These are phyloP conservation scores for Furculomyces boomerangus DNA, from an alignment of 371 early-diverging fungal species.

Conservation along the genomic window DNA sequence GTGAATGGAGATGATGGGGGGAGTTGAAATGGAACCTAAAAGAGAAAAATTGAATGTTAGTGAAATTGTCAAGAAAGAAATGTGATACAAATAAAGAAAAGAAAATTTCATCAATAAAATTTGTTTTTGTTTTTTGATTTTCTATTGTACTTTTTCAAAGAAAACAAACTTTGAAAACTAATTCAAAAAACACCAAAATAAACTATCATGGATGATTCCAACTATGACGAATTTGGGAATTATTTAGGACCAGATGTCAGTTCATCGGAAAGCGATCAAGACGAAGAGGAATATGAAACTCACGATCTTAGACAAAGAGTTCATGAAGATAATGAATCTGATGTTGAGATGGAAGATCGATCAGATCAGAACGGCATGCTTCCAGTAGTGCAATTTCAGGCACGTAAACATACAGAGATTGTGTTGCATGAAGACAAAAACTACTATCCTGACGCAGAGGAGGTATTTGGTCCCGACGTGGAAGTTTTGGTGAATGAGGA, in stretches of 20 bases:
- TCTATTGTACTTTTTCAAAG: no score
- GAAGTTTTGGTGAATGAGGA: conserved; percentile 94
- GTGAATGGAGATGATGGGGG: neutral
- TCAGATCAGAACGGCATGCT: conserved; percentile 4
- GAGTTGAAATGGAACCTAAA: neutral
- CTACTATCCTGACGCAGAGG: conserved; percentile 92
- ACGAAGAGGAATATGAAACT: conserved; percentile 19
- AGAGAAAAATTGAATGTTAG: neutral
- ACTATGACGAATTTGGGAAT: conserved; percentile 96
- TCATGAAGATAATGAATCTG: conserved; percentile 23
- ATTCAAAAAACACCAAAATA: no score
- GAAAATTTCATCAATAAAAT: neutral
- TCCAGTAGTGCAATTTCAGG: conserved; percentile 4
- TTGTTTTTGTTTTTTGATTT: no score
- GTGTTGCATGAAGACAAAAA: conserved; percentile 94
- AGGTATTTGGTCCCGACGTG: conserved; percentile 91
- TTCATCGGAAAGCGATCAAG: conserved; percentile 27
- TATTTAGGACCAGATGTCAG: conserved; percentile 90
- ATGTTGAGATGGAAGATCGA: conserved; percentile 26
- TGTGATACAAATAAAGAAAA: neutral
- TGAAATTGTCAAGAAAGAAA: neutral
- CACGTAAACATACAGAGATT: conserved; percentile 45
- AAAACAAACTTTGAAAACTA: no score
- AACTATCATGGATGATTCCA: conserved; percentile 47
- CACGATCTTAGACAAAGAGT: no score